A percentile compares a stretch with the other conserved stretches of the same genome.
phyloP scores from a whole-genome alignment of 164 flowering plant species.

The Platanus orientalis region DNA sequence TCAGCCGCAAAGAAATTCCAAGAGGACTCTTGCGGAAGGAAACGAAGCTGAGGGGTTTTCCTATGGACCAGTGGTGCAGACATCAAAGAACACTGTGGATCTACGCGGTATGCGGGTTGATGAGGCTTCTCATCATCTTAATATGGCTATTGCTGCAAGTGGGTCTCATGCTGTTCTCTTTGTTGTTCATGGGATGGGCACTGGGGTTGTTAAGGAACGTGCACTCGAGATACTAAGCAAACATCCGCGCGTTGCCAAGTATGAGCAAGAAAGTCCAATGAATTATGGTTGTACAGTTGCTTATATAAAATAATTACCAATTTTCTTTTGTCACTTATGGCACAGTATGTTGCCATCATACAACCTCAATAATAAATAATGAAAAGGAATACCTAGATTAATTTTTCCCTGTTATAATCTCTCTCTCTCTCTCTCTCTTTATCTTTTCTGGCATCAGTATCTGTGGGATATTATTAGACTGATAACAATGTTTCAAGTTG shows the following conservation, averaged over 20 bases:
- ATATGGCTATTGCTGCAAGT: slow-evolving; percentile 31
- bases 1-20: slow-evolving; percentile 17
- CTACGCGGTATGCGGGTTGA: slow-evolving; percentile 83
- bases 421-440: too few species aligned
- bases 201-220: slow-evolving; percentile 68
- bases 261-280: slow-evolving; percentile 71
- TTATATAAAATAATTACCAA: background rate
- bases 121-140: slow-evolving; percentile 62
- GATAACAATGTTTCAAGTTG: too few species aligned
- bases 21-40: slow-evolving; percentile 16
- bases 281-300: slow-evolving; percentile 46
- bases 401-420: too few species aligned
- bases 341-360: too few species aligned
- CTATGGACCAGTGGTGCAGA: slow-evolving; percentile 58
- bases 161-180: slow-evolving; percentile 22
- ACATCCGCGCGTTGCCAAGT: slow-evolving; percentile 65
- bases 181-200: slow-evolving; percentile 87
- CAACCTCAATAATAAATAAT: too few species aligned
- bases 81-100: slow-evolving; percentile 82
- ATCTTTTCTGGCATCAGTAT: too few species aligned
- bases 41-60: slow-evolving; percentile 25
- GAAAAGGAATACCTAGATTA: too few species aligned
- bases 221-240: slow-evolving; percentile 45
- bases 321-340: too few species aligned
- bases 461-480: too few species aligned